These are phyloP conservation scores for Ehretia macrophylla DNA, from an alignment of 257 asterid species.

Conservation along the genomic window DNA sequence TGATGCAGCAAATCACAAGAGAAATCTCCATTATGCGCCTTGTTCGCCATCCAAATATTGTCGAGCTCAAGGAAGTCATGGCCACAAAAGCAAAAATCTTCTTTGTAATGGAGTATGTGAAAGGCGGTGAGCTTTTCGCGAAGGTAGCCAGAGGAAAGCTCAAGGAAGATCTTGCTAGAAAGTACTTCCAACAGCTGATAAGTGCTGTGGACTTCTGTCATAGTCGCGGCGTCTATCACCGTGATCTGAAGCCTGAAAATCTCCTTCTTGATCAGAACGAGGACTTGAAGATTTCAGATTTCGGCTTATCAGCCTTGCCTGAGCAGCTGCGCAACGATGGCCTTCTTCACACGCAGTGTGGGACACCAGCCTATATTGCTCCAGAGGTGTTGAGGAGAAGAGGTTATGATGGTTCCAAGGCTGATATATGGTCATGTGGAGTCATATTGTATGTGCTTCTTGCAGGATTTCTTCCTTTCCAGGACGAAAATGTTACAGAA, in stretches of 20 bases:
- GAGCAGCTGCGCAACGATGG: conserved; percentile 29
- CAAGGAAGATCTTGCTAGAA: conserved; percentile 40
- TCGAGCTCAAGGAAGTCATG: conserved; percentile 52
- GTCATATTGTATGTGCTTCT: conserved; percentile 51
- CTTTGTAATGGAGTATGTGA: conserved; percentile 56
- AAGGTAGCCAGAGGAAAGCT: conserved; percentile 40
- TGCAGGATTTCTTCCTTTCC: conserved; percentile 55
- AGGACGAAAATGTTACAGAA: conserved; percentile 30
- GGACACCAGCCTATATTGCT: conserved; percentile 57
- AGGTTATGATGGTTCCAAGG: conserved; percentile 55
- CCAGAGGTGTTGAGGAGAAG: conserved; percentile 45
- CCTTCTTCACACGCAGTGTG: conserved; percentile 58
- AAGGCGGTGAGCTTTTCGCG: conserved; percentile 59
- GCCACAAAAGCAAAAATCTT: conserved; percentile 49
- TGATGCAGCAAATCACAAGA: conserved; percentile 52
- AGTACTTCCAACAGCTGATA: conserved; percentile 47
- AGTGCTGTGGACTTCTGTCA: conserved; percentile 46
- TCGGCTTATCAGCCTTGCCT: conserved; percentile 54
- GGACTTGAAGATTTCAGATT: conserved; percentile 49
- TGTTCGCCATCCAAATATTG: conserved; percentile 59
- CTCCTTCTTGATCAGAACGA: conserved; percentile 57
- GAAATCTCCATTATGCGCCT: conserved; percentile 60
- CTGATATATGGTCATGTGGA: conserved; percentile 66
- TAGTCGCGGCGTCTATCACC: conserved; percentile 28
- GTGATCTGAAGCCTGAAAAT: conserved; percentile 50